Evolutionary conservation across 192 early-diverging fungal genomes (phyloP), one percentile per base, ranked within the genome.

Genomic region (Podila minutissima): DNA sequence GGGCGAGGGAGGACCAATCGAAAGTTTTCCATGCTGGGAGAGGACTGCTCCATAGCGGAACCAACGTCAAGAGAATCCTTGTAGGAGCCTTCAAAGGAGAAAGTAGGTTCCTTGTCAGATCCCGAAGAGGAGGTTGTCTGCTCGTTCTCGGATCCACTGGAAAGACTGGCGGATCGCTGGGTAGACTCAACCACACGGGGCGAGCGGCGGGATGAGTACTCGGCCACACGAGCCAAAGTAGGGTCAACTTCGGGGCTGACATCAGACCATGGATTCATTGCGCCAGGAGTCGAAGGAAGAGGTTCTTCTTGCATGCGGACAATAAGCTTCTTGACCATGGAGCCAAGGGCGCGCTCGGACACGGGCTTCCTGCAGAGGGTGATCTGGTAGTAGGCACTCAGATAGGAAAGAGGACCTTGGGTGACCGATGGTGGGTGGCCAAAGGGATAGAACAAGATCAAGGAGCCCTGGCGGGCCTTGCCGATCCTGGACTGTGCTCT

Each of bases 381-480:
- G 53, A 81, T 81, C 48, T 81, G 77, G 37, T 81, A 81, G 32
- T 73, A 65, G 31, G 71, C 55, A 22, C 48, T 66, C 17, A 81
- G 58, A 8, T 65, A 61, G 35, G 63, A 19, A 53, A 81, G 38
- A 17, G 77, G 77, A 4, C 69, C 77, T 62, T 81, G 77, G 7
- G 66, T 67, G 19, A 81, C 32, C 22, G 77, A 81, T 28, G 77
- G 77, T 29, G 77, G 77, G 53, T 81, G 77, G 1, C 77, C 77
- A 32, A 81, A 81, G 2, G 77, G 77, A 61, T 81, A 81, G 13
- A 81, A 81, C 57, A 81, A 46, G 15, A 81, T 60, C n/a, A 81
- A 65, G 11, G 77, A 81, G 0, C 66, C 77, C 32, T 81, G 77
- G 6, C 77, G 70, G 28, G 71, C 71, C 8, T 31, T 69, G 2